phyloP scores from a whole-genome alignment of 148 eudicot genomes.

The Rhododendron ferrugineum region DNA sequence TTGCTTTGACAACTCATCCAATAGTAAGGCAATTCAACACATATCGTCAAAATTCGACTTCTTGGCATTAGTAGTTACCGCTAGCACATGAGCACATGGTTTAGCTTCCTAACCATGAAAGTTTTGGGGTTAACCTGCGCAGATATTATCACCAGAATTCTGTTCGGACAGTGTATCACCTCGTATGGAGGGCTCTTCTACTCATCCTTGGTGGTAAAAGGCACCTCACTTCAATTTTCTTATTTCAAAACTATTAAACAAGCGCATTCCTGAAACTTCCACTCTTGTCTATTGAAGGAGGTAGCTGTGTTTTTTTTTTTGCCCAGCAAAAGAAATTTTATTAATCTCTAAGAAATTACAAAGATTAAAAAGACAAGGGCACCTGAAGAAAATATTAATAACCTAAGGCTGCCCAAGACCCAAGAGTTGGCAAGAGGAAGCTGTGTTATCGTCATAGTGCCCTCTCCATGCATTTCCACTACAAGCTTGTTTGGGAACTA shows the following conservation, averaged over 20 bases:
- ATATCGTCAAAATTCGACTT: no score
- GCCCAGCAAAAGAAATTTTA: no score
- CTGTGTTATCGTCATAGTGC: conserved; percentile 72
- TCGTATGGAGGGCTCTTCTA: not conserved
- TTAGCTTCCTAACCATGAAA: not conserved
- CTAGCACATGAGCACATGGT: not conserved
- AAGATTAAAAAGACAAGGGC: no score
- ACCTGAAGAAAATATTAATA: no score
- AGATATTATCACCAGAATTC: not conserved
- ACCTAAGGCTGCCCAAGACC: no score
- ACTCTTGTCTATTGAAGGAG: conserved; percentile 57
- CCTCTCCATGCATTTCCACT: conserved; percentile 90
- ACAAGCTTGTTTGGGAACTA: conserved; percentile 74
- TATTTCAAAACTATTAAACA: not conserved
- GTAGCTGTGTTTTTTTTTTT: conserved; percentile 2
- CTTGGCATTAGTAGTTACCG: not conserved
- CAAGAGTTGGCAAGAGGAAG: conserved; percentile 6
- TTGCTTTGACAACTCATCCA: not conserved
- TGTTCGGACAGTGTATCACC: not conserved
- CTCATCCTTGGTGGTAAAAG: not conserved
- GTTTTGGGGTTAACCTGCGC: not conserved
- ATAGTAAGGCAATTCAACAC: not conserved
- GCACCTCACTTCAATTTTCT: not conserved
- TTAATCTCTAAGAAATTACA: no score
- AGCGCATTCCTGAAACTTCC: conserved; percentile 5